Base-by-base conservation (phyloP, 2,329 filamentous ascomycete genomes). In the Talaromyces sp. region DNA sequence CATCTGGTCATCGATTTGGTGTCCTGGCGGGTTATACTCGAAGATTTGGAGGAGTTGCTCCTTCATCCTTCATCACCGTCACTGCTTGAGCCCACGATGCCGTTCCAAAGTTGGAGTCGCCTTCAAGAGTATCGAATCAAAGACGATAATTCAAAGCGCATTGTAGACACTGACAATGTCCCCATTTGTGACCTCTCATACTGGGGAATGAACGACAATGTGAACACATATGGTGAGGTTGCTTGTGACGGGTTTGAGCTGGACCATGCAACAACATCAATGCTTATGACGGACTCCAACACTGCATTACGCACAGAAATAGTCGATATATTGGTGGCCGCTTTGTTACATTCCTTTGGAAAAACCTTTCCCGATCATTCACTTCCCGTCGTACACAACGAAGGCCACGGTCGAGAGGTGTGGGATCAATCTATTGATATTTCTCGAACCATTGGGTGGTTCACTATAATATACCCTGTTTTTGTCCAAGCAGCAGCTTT, bases 381-480 rank as follows among this genome's bases (percentile, higher is more conserved):
- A 1, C 64, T 76, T 1, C 75, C 79, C 3, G 73, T 76, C 0
- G 76, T 82, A 51, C 79, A 78, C 65, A 82, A 81, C 30, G 80
- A 82, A 67, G 79, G 79, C 0, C 80, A 82, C 54, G 80, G 80
- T 7, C 71, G 80, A 44, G 79, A 82, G 65, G 70, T 76, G 0
- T 82, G 79, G 73, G 74, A 80, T 56, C 56, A 72, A 0, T 73
- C 72, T 2, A 76, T 82, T 55, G 81, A 83, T 55, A 73, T 82
- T 5, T 80, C 80, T 2, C 74, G 78, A 5, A 83, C 81, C 1
- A 74, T 82, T 2, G 81, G 81, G 6, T 83, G 81, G 81, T 83
- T 82, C 62, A 82, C 81, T 0, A 79, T 78, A 27, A 67, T 82
- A 7, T 79, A 78, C 57, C 80, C 80, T 0, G 74, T 81, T 4